Evolutionary conservation across 139 green algal genomes (phyloP).

Genomic region (Tetraselmis striata): DNA sequence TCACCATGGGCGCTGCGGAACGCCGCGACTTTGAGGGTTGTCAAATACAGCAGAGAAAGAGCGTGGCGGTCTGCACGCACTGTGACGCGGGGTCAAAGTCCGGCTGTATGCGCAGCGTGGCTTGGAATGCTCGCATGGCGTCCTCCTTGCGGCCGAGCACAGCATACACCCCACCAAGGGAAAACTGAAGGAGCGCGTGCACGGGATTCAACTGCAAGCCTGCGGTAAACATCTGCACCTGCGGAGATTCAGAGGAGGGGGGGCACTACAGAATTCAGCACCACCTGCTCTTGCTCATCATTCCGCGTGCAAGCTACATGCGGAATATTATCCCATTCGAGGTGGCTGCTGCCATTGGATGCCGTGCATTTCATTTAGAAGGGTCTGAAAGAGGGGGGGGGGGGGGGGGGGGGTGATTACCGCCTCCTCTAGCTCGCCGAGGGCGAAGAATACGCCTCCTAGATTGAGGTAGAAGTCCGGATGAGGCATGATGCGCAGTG

Average conservation of each 20-base stretch:
- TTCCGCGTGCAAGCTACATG: too few relatives aligned
- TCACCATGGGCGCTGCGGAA: neutral
- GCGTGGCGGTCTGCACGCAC: neutral
- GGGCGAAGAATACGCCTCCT: slow-evolving; percentile 7
- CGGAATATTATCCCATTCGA: too few relatives aligned
- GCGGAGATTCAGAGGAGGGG: too few relatives aligned
- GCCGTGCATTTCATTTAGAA: too few relatives aligned
- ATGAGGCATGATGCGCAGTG: slow-evolving; percentile 4
- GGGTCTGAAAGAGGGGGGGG: too few relatives aligned
- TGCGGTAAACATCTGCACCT: slow-evolving; percentile 7
- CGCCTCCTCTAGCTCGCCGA: neutral
- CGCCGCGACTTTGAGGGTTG: too few relatives aligned
- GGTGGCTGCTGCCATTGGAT: too few relatives aligned
- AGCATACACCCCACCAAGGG: neutral
- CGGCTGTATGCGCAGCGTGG: slow-evolving; percentile 13
- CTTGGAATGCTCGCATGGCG: neutral
- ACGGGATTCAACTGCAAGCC: slow-evolving; percentile 12
- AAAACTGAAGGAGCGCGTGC: slow-evolving; percentile 15
- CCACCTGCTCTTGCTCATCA: too few relatives aligned
- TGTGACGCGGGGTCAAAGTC: neutral
- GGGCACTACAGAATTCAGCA: too few relatives aligned
- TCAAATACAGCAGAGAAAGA: neutral
- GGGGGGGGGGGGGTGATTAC: too few relatives aligned
- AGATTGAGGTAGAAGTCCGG: slow-evolving; percentile 25
- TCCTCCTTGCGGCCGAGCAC: slow-evolving; percentile 6